A percentile compares a stretch with the other conserved stretches of the same genome.
Conservation (phyloP, 805 yeast species). For the Nakazawaea holstii region DNA sequence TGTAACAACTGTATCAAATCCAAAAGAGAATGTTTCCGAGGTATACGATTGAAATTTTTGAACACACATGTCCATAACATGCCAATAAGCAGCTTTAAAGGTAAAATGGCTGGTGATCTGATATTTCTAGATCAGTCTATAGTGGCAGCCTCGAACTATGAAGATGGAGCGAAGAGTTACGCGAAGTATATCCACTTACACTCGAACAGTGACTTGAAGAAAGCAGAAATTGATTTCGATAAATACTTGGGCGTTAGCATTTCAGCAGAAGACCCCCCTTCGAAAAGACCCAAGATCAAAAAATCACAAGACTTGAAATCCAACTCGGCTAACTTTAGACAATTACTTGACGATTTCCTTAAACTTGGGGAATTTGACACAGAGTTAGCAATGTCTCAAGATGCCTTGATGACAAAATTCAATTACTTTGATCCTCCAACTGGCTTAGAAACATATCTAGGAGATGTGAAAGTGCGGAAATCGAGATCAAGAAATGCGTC, state of each 20-base stretch:
- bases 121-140: conserved; percentile 36
- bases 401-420: background rate
- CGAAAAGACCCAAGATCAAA: conserved; percentile 28
- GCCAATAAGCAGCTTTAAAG: background rate
- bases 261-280: conserved; percentile 19
- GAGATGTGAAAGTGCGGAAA: conserved; percentile 1
- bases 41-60: conserved; percentile 39
- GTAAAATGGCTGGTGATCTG: background rate
- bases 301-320: conserved; percentile 21
- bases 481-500: background rate
- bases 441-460: background rate
- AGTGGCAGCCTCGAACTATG: conserved; percentile 34
- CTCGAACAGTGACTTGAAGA: conserved; percentile 6
- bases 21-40: conserved; percentile 41
- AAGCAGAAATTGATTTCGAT: conserved; percentile 9
- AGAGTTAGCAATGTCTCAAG: background rate
- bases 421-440: conserved; percentile 7
- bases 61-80: conserved; percentile 7
- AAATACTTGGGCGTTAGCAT: conserved; percentile 4
- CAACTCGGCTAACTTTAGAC: conserved; percentile 13
- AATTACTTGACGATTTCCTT: conserved; percentile 1
- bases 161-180: conserved; percentile 28
- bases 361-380: conserved; percentile 1
- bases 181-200: conserved; percentile 23
- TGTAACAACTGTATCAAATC: conserved; percentile 53